Base-by-base conservation (phyloP, 2,329 filamentous ascomycete genomes). In the Colletotrichum musae region DNA sequence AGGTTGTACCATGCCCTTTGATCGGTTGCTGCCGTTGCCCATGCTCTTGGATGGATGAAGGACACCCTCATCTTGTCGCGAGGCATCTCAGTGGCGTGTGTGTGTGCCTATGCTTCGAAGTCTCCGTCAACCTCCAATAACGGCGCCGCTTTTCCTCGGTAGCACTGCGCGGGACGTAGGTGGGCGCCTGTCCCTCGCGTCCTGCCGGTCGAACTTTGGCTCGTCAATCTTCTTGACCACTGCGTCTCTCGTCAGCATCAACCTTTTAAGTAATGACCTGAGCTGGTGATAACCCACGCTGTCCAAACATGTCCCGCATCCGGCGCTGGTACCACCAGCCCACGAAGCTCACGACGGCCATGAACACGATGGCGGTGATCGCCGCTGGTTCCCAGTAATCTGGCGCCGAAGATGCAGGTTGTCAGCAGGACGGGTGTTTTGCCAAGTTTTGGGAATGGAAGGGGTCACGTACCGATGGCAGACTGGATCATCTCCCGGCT, bases 271-370 rank as follows among this genome's bases (percentile, higher is more conserved):
- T 24, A 21, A 32, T 18, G 16, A 41, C 10, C 32, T 10, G 12
- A 16, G 5, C n/a, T 6, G 12, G 6, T 28, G n/a, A 16, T 10
- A 21, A 28, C 57, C 7, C 32, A 59, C 57, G 16, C n/a, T 59
- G 41, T 18, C 21, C 21, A 51, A 76, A 76, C 1, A 74, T n/a
- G 24, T 74, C 73, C 1, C 74, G 71, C 73, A 73, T 75, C 12
- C 71, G 70, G n/a, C 74, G 69, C 64, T 76, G 75, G 24, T 76
- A 76, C 74, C 73, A 76, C 75, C 75, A 76, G 12, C 73, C 74
- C 0, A 73, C 58, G 18, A 75, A 76, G 52, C 70, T 72, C 16
- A 75, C 72, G 6, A 72, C 41, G 24, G 70, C 66, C 74, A 76
- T 75, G 51, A 76, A 75, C 0, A 70, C 54, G 47, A 75, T 75